phyloP scores from a whole-genome alignment of 2,329 filamentous ascomycete species.

The Aspergillus ruber region DNA sequence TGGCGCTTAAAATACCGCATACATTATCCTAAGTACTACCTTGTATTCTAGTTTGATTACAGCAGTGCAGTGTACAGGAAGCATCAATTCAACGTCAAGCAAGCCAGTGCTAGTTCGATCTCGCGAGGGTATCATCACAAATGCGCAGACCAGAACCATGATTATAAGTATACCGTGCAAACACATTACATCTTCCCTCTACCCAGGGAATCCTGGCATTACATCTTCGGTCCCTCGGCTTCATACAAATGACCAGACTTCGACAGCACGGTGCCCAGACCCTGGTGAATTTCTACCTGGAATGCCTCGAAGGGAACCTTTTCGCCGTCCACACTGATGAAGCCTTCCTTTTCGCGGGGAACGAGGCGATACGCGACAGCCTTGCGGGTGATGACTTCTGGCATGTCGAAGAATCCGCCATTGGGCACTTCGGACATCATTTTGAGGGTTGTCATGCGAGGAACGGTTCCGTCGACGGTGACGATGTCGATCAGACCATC shows the following conservation, averaged over 20 bases:
- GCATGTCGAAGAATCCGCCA: conserved; percentile 71
- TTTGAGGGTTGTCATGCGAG: conserved; percentile 58
- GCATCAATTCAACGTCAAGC: conserved; percentile 5
- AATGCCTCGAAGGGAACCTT: conserved; percentile 79
- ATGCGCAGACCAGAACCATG: conserved; percentile 13
- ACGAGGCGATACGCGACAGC: conserved; percentile 79
- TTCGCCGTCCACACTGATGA: conserved; percentile 93
- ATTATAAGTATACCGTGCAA: conserved; percentile 3
- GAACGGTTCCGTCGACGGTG: conserved; percentile 69
- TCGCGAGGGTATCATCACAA: conserved; percentile 28
- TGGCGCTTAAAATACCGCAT: too few relatives aligned
- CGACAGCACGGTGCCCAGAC: conserved; percentile 77
- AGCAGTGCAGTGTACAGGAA: neutral
- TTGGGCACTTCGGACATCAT: conserved; percentile 67
- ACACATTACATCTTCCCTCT: too few relatives aligned
- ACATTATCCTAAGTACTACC: too few relatives aligned
- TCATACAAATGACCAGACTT: conserved; percentile 68
- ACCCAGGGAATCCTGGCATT: neutral
- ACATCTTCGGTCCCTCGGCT: conserved; percentile 33
- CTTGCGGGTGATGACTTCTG: conserved; percentile 74
- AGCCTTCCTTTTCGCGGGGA: conserved; percentile 66
- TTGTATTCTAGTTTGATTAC: too few relatives aligned
- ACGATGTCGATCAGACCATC: conserved; percentile 85
- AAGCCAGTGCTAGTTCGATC: conserved; percentile 12
- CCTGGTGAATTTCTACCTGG: conserved; percentile 80